Evolutionary conservation across 805 yeast genomes (phyloP).

Genomic region (Kurtzmaniella cleridarum): DNA sequence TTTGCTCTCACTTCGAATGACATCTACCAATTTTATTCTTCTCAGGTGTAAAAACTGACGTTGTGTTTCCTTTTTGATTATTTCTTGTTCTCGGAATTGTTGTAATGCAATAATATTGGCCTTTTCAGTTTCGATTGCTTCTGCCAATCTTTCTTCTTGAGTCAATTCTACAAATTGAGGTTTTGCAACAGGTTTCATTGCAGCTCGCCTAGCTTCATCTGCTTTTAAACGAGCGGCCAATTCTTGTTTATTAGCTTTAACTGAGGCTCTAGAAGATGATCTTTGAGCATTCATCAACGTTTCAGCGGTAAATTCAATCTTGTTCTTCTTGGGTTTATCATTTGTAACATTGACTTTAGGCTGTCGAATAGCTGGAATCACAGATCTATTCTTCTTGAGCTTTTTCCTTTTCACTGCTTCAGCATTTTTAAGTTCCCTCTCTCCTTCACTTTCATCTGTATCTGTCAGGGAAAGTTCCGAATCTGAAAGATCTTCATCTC

Average conservation of each 20-base stretch:
- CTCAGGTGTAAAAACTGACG: conserved; percentile 64
- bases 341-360: conserved; percentile 20
- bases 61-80: conserved; percentile 71
- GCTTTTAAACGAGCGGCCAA: conserved; percentile 65
- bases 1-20: conserved; percentile 46
- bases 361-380: conserved; percentile 29
- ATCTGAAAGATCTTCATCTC: conserved; percentile 52
- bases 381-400: conserved; percentile 14
- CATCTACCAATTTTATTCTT: conserved; percentile 55
- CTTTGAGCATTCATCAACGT: conserved; percentile 55
- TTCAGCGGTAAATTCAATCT: conserved; percentile 34
- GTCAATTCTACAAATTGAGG: conserved; percentile 49
- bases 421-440: conserved; percentile 49
- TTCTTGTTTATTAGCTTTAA: conserved; percentile 71
- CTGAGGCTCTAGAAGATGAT: conserved; percentile 71
- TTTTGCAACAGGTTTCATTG: conserved; percentile 37
- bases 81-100: conserved; percentile 78
- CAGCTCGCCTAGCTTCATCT: conserved; percentile 57
- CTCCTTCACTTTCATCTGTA: conserved; percentile 66
- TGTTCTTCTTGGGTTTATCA: conserved; percentile 23
- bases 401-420: conserved; percentile 32
- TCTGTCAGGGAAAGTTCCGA: conserved; percentile 48
- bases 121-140: conserved; percentile 82
- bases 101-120: conserved; percentile 69
- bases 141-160: conserved; percentile 68